Percentiles rank a stretch among this genome's conserved stretches.
phyloP scores from a whole-genome alignment of 176 grass and related monocot genomes.

The Bothriochloa decipiens region DNA sequence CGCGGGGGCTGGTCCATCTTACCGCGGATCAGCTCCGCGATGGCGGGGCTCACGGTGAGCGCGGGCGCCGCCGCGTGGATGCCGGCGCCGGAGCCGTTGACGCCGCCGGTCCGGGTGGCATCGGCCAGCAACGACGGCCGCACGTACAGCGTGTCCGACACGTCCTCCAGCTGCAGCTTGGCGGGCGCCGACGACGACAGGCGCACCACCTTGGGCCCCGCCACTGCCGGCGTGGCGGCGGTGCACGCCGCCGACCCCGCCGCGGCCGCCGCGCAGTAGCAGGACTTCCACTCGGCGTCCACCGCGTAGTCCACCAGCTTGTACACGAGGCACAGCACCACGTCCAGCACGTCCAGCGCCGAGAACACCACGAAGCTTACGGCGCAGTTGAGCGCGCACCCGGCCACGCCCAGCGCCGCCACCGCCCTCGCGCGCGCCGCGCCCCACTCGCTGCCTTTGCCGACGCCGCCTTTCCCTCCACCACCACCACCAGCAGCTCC shows the following conservation, averaged over 20 bases:
- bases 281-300: slow-evolving; percentile 91
- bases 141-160: slow-evolving; percentile 91
- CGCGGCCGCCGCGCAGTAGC: slow-evolving; percentile 66
- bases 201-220: slow-evolving; percentile 75
- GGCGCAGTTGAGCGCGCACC: slow-evolving; percentile 55
- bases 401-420: slow-evolving; percentile 4
- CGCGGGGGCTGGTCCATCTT: slow-evolving; percentile 59
- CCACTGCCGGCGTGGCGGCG: neutral
- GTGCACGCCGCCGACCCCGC: neutral
- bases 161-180: slow-evolving; percentile 93
- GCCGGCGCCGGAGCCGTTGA: neutral
- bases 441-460: neutral
- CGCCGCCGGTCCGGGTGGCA: slow-evolving; percentile 49
- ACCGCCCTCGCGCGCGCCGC: neutral
- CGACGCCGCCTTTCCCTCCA: neutral
- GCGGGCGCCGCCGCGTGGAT: slow-evolving; percentile 37
- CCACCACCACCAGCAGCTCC: neutral
- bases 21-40: slow-evolving; percentile 80
- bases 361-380: slow-evolving; percentile 97
- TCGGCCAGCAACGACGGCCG: slow-evolving; percentile 68
- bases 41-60: slow-evolving; percentile 64
- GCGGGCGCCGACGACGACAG: slow-evolving; percentile 45
- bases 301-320: slow-evolving; percentile 85
- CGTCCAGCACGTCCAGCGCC: slow-evolving; percentile 75
- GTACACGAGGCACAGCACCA: slow-evolving; percentile 88